These are phyloP conservation scores for Coprinopsis cinerea DNA, from an alignment of 768 basidiomycete genomes.

Conservation along the genomic window DNA sequence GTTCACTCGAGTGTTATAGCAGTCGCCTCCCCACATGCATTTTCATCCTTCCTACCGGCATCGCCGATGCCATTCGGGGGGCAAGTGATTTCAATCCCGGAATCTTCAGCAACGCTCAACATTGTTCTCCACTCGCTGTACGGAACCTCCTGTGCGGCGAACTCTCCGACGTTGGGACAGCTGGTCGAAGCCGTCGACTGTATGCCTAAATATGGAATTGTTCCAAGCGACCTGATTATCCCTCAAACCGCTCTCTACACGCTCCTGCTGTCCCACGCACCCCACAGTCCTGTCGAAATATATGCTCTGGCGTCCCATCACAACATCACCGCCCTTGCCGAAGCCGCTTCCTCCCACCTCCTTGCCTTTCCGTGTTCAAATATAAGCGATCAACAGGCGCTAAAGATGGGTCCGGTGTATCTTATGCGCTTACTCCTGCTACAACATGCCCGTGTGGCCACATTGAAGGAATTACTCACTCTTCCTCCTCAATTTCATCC, in stretches of 20 bases:
- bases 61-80: not conserved
- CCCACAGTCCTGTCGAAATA: constrained; percentile 26
- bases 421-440: constrained; percentile 31
- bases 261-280: constrained; percentile 16
- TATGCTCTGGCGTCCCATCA: constrained; percentile 28
- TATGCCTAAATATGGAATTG: constrained; percentile 18
- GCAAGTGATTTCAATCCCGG: constrained; percentile 33
- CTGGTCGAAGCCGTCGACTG: constrained; percentile 36
- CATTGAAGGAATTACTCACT: constrained; percentile 24
- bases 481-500: constrained; percentile 26
- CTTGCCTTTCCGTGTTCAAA: constrained; percentile 22
- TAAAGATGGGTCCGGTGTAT: constrained; percentile 29
- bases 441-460: constrained; percentile 25
- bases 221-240: constrained; percentile 16
- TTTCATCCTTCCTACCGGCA: constrained; percentile 17
- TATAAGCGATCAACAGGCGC: constrained; percentile 27
- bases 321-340: constrained; percentile 30
- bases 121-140: constrained; percentile 50
- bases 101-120: constrained; percentile 41
- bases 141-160: constrained; percentile 39
- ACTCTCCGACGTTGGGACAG: constrained; percentile 41
- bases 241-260: constrained; percentile 20
- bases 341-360: constrained; percentile 30
- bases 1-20: constrained; percentile 42
- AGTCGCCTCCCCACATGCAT: constrained; percentile 38